Base-by-base conservation (phyloP, 495 filamentous ascomycete species). In the Xylaria curta region DNA sequence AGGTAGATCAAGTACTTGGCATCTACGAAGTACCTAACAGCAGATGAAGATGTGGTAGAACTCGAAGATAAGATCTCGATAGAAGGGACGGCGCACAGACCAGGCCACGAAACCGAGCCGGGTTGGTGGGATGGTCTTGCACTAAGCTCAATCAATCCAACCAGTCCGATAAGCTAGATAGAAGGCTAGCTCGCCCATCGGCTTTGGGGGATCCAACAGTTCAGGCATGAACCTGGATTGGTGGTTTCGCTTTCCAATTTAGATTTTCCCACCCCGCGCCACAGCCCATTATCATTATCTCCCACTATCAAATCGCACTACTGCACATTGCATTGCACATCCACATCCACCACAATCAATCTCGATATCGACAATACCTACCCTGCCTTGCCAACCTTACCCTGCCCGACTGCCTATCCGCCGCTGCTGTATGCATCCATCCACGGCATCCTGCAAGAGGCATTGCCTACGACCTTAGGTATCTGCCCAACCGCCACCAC, bases 211-310 rank as follows among this genome's bases (percentile, higher is more conserved):
- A 13, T 6, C 17, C 44, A 17, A 47, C 19, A 9, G 49, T 53
- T 26, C 19, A n/a, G 49, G 12, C 38, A 42, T 42, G 36, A 5
- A 6, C 36, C 6, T 38, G 6, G 51, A 4, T 28, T 24, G 9
- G 8, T 54, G 51, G 21, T 26, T 54, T 54, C 24, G 51, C 31
- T 56, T 53, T 56, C 53, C 53, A 26, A 56, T 56, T 56, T 56
- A 1, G 53, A 17, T 56, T 56, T 56, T 56, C 26, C 53, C 24
- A 28, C 10, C 53, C 51, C 51, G 5, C 28, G 54, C 54, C 54
- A 59, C 54, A 58, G 31, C 26, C 19, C 19, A 54, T 38, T 21
- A 28, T 33, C 12, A 40, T 47, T 68, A 60, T 46, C 53, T 59
- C 26, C 54, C 54, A 59, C 28, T 36, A 38, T 38, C 36, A 38